Evolutionary conservation across 192 early-diverging fungal species (phyloP).

Genomic region (Backusella luteola): DNA sequence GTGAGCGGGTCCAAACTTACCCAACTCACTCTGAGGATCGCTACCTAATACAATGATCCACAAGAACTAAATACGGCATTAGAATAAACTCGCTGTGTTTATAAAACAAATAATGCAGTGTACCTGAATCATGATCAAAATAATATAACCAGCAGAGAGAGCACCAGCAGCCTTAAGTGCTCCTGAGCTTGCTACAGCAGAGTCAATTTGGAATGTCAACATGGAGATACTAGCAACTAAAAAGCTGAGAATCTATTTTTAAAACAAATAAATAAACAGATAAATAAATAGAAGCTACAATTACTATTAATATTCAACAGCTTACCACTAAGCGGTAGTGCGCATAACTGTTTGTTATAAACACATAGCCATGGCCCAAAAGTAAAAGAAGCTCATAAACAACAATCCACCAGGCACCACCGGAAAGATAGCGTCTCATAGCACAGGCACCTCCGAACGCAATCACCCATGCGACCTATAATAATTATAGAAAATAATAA

Average conservation of each 20-base stretch:
- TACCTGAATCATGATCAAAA: slow-evolving; percentile 35
- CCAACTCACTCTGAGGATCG: slow-evolving; percentile 29
- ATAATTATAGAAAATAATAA: not conserved
- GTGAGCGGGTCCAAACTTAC: not conserved
- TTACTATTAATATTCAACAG: not conserved
- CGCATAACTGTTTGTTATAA: not conserved
- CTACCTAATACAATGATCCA: slow-evolving; percentile 70
- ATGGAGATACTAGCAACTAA: slow-evolving; percentile 25
- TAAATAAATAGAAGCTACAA: not conserved
- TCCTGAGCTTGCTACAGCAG: not conserved
- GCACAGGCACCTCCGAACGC: slow-evolving; percentile 29
- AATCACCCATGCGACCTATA: slow-evolving; percentile 34
- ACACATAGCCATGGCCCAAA: slow-evolving; percentile 3
- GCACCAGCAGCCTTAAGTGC: slow-evolving; percentile 4
- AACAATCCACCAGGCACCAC: slow-evolving; percentile 31
- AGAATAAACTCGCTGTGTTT: not conserved
- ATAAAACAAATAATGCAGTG: not conserved
- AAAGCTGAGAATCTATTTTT: slow-evolving; percentile 30
- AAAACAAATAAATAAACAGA: not conserved
- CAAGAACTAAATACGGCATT: slow-evolving; percentile 40
- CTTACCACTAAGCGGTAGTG: slow-evolving; percentile 22
- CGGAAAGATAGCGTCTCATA: not conserved
- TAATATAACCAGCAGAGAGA: slow-evolving; percentile 24
- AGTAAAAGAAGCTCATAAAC: slow-evolving; percentile 29
- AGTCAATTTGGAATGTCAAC: slow-evolving; percentile 19